phyloP scores from a whole-genome alignment of 2,329 filamentous ascomycete genomes.

The Ceratocystis colombiana region DNA sequence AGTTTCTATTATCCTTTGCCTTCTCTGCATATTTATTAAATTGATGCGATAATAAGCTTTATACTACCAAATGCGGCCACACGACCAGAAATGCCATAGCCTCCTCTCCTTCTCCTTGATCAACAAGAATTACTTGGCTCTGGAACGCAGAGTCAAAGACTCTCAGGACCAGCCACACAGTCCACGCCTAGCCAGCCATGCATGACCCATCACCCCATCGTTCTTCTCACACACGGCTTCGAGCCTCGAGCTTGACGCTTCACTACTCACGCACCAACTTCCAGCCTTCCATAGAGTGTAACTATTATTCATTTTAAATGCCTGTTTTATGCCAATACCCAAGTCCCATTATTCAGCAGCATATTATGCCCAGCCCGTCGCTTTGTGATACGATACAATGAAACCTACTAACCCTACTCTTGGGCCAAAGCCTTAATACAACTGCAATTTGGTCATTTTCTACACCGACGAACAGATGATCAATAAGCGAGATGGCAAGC shows the following conservation, averaged over 20 bases:
- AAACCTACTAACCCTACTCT: background rate
- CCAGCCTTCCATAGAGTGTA: background rate
- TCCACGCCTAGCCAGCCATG: no score
- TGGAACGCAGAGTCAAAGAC: no score
- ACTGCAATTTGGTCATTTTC: background rate
- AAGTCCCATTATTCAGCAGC: background rate
- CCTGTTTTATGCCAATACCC: background rate
- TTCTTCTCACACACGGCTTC: background rate
- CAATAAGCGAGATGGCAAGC: background rate
- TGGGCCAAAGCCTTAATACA: background rate
- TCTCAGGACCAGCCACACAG: no score
- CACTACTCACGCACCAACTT: no score
- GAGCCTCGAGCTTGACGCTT: background rate
- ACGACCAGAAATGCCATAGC: no score
- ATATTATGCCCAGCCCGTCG: background rate
- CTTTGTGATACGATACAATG: background rate
- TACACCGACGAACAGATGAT: background rate
- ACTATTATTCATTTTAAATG: background rate
- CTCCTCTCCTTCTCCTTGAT: no score
- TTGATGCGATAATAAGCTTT: no score
- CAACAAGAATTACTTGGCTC: no score
- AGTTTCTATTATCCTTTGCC: no score
- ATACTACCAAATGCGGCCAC: no score
- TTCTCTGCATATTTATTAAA: no score
- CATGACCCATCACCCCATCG: background rate